Base-by-base conservation (phyloP, 257 asterid genomes). In the Misopates orontium region DNA sequence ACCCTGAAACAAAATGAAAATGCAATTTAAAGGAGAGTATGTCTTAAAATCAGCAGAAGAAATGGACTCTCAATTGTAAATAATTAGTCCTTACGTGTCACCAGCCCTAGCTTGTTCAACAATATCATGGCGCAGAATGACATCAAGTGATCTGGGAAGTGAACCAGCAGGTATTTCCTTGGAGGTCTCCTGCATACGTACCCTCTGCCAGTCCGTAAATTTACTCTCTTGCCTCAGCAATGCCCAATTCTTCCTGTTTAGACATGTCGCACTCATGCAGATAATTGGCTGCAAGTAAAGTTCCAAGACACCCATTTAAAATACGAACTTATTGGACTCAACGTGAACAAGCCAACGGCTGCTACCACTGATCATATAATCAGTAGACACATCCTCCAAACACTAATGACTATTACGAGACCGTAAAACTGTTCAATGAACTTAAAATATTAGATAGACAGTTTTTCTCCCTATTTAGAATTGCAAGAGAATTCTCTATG, bases 161-260 rank as follows among this genome's bases (percentile, higher is more conserved):
- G 99, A 90, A 31, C 99, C 99, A 10, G 99, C 89, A 48, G 97
- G 99, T 80, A 94, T 90, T 82, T 94, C 99, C 67, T 85, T 82
- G 31, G 99, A 88, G 64, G 93, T 80, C 78, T 94, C 99, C 84
- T 94, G 99, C 96, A 90, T 87, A 23, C 96, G 79, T 13, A 90
- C 96, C 75, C 99, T 94, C 79, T 94, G 99, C 99, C 99, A 94
- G 69, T 94, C 99, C 10, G 97, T 87, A 77, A 94, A 94, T 75
- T 90, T 90, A 84, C 99, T 94, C 39, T 94, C 99, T 76, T 94
- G 97, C 80, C 99, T 85, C 62, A 94, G 73, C 79, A 94, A 80
- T 52, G 95, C 99, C 99, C 99, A 94, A 54, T 66, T 91, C 48
- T 79, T 59, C 73, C 90, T 73, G 78, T 85, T 94, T 51, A 85